These are phyloP conservation scores for Talaromyces nanjingensis DNA, from an alignment of 495 filamentous ascomycete species.

Conservation along the genomic window DNA sequence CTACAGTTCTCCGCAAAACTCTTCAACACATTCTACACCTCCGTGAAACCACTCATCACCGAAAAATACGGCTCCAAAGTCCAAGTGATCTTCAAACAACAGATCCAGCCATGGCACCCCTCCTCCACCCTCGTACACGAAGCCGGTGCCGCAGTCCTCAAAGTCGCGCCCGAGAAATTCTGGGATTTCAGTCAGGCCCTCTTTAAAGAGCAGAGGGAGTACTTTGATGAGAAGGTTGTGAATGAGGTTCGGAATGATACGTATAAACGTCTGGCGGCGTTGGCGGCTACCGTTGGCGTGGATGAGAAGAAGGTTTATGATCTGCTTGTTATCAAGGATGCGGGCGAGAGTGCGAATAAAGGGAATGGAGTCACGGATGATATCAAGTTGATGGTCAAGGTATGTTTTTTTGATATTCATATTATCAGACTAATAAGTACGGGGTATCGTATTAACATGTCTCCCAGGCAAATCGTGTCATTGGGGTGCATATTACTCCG, in stretches of 20 bases:
- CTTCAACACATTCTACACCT: conserved; percentile 62
- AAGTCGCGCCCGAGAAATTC: conserved; percentile 60
- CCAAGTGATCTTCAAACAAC: conserved; percentile 76
- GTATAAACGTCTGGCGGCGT: conserved; percentile 66
- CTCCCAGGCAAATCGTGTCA: conserved; percentile 52
- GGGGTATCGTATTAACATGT: conserved; percentile 5
- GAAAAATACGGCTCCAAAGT: conserved; percentile 52
- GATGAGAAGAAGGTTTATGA: conserved; percentile 56
- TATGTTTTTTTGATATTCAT: conserved; percentile 18
- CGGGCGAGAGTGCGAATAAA: conserved; percentile 59
- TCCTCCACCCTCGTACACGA: conserved; percentile 83
- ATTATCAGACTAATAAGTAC: conserved; percentile 1
- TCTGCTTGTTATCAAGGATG: conserved; percentile 53
- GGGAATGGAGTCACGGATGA: conserved; percentile 78
- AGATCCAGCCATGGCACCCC: conserved; percentile 95
- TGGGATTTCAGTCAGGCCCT: conserved; percentile 68
- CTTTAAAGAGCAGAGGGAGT: conserved; percentile 63
- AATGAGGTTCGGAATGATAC: conserved; percentile 77
- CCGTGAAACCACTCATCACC: conserved; percentile 48
- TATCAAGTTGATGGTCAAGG: conserved; percentile 77
- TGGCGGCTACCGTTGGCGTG: conserved; percentile 61
- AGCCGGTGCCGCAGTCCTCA: conserved; percentile 71
- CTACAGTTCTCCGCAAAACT: conserved; percentile 54
- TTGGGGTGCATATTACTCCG: conserved; percentile 82
- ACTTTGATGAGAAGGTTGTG: conserved; percentile 76